Evolutionary conservation across 176 grass and related monocot species (phyloP), one percentile per base, ranked within the genome.

Genomic region (Oryza glumipatula): DNA sequence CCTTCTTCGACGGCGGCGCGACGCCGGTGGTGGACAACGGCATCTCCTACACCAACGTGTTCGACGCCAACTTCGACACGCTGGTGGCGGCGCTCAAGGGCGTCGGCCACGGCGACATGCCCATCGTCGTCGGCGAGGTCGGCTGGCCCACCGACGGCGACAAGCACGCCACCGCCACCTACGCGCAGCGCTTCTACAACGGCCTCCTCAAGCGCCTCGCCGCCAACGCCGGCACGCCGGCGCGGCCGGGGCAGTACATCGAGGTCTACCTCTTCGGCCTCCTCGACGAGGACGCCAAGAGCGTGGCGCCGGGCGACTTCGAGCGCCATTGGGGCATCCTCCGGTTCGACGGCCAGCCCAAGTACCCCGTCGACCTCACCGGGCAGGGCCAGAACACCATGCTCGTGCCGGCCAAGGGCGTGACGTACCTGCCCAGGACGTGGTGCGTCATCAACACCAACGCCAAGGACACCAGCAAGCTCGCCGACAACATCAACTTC

Each of bases 271-370:
- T 95, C 2, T 98, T 98, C 75, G 88, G 93, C 9, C 80, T 98
- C 51, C 84, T 98, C 19, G 95, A 98, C 63, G 95, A 98, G 83
- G 95, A 98, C 39, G 7, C 64, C 8, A 98, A 98, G 82, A 98
- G 95, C 84, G 88, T 98, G 4, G 95, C 91, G 13, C 96, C 96
- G 1, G 96, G 96, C 19, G 82, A 63, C 70, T 99, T 99, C 70
- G 96, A 99, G 88, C 89, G 96, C 0, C 96, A 99, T 32, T 99
- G 96, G 96, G 96, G 96, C 32, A 91, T 99, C 51, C 79, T 99
- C 38, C 88, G 86, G 11, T 93, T 90, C 67, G 95, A 98, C 65
- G 95, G 95, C 11, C 95, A 95, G 65, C 95, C 93, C 45, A 95
- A 98, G 87, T 98, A 79, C 67, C 67, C 89, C 36, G 75, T 95